Percentiles rank a stretch among this genome's conserved stretches.
phyloP scores from a whole-genome alignment of 768 basidiomycete species.

The Agaricus blazei region DNA sequence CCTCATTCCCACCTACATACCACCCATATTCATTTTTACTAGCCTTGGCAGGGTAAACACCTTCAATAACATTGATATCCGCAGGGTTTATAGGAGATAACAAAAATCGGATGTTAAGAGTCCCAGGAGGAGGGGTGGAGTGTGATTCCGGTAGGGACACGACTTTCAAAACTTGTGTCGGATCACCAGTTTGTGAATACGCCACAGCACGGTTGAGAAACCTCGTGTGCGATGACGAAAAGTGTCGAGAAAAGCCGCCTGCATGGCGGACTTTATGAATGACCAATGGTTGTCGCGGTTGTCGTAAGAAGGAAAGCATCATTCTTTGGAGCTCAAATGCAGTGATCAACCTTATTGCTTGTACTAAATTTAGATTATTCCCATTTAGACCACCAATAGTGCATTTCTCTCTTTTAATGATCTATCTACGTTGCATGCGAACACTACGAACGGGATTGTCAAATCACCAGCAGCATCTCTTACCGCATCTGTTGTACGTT shows the following conservation, averaged over 20 bases:
- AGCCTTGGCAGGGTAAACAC: conserved; percentile 73
- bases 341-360: no score
- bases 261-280: background rate
- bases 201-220: conserved; percentile 56
- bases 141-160: conserved; percentile 43
- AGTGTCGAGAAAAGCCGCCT: background rate
- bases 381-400: background rate
- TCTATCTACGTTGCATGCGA: conserved; percentile 6
- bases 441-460: conserved; percentile 8
- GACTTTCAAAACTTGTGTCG: conserved; percentile 51
- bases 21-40: conserved; percentile 25
- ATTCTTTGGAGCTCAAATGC: no score
- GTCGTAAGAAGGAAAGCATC: conserved; percentile 18
- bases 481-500: background rate
- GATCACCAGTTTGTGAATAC: conserved; percentile 57
- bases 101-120: conserved; percentile 61
- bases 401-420: background rate
- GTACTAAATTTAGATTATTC: no score
- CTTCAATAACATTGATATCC: conserved; percentile 77
- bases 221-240: conserved; percentile 24
- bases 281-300: conserved; percentile 4
- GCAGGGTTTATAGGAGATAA: conserved; percentile 79
- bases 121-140: conserved; percentile 47
- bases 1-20: conserved; percentile 76
- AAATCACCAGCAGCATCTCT: conserved; percentile 8